phyloP scores from a whole-genome alignment of 371 early-diverging fungal species.

The Rhizopus delemar region DNA sequence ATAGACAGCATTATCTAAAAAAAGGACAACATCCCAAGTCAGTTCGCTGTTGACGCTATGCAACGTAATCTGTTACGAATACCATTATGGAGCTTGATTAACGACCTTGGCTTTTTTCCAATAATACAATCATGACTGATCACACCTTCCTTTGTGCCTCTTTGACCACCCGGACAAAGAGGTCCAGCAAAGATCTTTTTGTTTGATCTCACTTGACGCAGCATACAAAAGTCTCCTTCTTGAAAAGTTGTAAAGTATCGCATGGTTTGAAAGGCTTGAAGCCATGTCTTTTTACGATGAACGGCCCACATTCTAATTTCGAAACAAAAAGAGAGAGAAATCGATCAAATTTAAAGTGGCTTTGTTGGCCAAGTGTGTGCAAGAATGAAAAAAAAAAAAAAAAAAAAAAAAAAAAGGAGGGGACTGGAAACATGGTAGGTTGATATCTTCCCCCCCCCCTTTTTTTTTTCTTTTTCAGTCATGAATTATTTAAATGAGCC shows the following conservation, averaged over 20 bases:
- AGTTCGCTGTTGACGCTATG: too few relatives aligned
- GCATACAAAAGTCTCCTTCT: conserved; percentile 50
- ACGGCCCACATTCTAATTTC: not conserved
- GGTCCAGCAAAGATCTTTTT: conserved; percentile 49
- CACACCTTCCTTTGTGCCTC: conserved; percentile 44
- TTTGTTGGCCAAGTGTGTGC: not conserved
- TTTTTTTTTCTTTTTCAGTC: not conserved
- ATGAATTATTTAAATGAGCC: not conserved
- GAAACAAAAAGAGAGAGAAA: too few relatives aligned
- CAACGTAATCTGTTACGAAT: not conserved
- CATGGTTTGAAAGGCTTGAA: not conserved
- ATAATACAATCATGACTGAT: conserved; percentile 56
- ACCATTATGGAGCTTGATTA: conserved; percentile 50
- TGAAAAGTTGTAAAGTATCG: conserved; percentile 28
- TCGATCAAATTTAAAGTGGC: not conserved
- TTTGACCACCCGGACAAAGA: conserved; percentile 28
- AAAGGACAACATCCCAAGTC: too few relatives aligned
- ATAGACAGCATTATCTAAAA: conserved; percentile 36
- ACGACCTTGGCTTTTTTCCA: conserved; percentile 49
- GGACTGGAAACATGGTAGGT: not conserved
- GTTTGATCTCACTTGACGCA: conserved; percentile 41
- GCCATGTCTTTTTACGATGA: not conserved
- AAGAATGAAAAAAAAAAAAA: too few relatives aligned
- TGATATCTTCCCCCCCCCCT: not conserved
- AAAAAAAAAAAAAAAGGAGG: not conserved